Evolutionary conservation across 1,139 yeast genomes (phyloP).

Genomic region (Yamadazyma dushanensis): DNA sequence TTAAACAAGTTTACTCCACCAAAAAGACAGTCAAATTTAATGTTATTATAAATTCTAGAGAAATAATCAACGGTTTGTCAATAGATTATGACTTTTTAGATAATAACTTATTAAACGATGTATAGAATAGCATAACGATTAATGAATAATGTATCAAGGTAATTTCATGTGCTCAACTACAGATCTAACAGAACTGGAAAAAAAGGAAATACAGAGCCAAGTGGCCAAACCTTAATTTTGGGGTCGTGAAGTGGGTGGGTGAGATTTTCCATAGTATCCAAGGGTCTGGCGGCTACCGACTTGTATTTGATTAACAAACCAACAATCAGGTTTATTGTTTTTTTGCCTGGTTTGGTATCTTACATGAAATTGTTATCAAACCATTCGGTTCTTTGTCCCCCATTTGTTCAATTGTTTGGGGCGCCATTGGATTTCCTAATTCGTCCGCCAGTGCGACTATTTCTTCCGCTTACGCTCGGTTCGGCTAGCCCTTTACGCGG

Average conservation of each 20-base stretch:
- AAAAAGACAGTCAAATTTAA: constrained; percentile 38
- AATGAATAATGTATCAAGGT: constrained; percentile 3
- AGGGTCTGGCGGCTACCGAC: too few relatives aligned
- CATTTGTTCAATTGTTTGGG: not conserved
- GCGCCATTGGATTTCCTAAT: constrained; percentile 1
- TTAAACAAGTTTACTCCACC: not conserved
- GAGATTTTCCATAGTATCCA: too few relatives aligned
- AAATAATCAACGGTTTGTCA: constrained; percentile 41
- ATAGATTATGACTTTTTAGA: constrained; percentile 48
- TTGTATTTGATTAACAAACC: too few relatives aligned
- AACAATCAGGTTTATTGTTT: too few relatives aligned
- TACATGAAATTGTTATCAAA: too few relatives aligned
- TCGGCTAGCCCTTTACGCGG: too few relatives aligned
- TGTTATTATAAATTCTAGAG: constrained; percentile 43
- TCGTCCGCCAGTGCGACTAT: not conserved
- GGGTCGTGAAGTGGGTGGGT: too few relatives aligned
- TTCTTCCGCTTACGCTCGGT: constrained; percentile 2
- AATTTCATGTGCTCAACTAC: not conserved
- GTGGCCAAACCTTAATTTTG: constrained; percentile 1
- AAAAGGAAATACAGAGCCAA: too few relatives aligned
- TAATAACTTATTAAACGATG: constrained; percentile 17
- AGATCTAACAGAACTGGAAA: too few relatives aligned
- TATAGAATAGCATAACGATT: constrained; percentile 5
- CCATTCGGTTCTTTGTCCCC: constrained; percentile 1
- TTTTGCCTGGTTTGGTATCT: constrained; percentile 1